Conservation (phyloP, 1,284 basidiomycete species). For the Cryptococcus sp. region DNA sequence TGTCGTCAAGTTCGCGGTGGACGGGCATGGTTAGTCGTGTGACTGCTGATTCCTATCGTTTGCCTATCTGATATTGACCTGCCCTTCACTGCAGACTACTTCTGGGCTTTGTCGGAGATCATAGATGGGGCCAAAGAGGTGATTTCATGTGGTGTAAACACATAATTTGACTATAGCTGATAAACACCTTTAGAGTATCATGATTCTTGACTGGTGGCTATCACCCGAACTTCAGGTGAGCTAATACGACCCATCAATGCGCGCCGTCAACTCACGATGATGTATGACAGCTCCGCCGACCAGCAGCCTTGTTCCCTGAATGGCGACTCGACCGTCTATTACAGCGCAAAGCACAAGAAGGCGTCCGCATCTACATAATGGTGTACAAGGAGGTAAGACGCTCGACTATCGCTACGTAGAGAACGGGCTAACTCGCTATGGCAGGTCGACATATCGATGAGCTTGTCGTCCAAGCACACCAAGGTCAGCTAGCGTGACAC, state of each 20-base stretch:
- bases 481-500: constrained; percentile 58
- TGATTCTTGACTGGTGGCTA: constrained; percentile 77
- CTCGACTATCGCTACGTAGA: constrained; percentile 10
- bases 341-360: constrained; percentile 81
- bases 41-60: constrained; percentile 2
- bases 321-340: constrained; percentile 84
- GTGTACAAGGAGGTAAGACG: constrained; percentile 76
- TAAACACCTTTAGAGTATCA: constrained; percentile 59
- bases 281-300: constrained; percentile 67
- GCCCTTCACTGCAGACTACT: constrained; percentile 62
- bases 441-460: constrained; percentile 84
- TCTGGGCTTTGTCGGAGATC: constrained; percentile 88
- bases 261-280: too few species aligned
- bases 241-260: background rate
- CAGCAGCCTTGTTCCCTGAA: constrained; percentile 75
- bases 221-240: constrained; percentile 76
- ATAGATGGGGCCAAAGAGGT: constrained; percentile 62
- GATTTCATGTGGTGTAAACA: background rate
- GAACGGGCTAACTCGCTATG: constrained; percentile 1
- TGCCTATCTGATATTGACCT: background rate
- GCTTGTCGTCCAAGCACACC: constrained; percentile 79
- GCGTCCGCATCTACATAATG: constrained; percentile 83
- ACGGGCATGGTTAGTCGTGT: constrained; percentile 64
- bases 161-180: background rate
- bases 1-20: constrained; percentile 85